These are phyloP conservation scores for Clathrospora elynae DNA, from an alignment of 2,329 filamentous ascomycete genomes.

Conservation along the genomic window DNA sequence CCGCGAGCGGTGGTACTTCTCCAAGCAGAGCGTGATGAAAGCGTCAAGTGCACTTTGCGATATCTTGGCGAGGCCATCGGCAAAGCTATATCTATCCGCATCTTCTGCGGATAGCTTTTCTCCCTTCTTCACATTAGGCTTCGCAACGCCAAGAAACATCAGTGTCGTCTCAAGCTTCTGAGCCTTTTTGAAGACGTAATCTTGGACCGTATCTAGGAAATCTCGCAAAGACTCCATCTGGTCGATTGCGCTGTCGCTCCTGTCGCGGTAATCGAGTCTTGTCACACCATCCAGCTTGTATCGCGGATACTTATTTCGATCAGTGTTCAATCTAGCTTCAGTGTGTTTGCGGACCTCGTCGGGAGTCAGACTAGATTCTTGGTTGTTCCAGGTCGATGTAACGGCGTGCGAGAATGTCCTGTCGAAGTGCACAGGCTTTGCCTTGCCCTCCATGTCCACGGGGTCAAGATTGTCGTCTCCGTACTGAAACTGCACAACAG, in stretches of 20 bases:
- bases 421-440: slow-evolving; percentile 88
- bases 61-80: slow-evolving; percentile 82
- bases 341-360: slow-evolving; percentile 74
- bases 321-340: slow-evolving; percentile 67
- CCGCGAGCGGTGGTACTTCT: slow-evolving; percentile 88
- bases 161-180: slow-evolving; percentile 62
- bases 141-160: slow-evolving; percentile 30
- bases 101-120: slow-evolving; percentile 32
- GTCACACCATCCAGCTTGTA: slow-evolving; percentile 43
- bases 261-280: slow-evolving; percentile 70
- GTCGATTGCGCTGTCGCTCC: slow-evolving; percentile 63
- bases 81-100: slow-evolving; percentile 44
- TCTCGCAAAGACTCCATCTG: slow-evolving; percentile 74
- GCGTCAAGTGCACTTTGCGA: slow-evolving; percentile 72
- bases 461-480: slow-evolving; percentile 95
- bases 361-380: slow-evolving; percentile 73
- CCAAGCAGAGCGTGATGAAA: slow-evolving; percentile 82
- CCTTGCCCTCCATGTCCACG: slow-evolving; percentile 95
- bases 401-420: slow-evolving; percentile 84
- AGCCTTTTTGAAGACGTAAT: slow-evolving; percentile 69
- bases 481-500: slow-evolving; percentile 95
- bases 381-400: slow-evolving; percentile 78
- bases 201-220: slow-evolving; percentile 78
- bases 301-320: slow-evolving; percentile 62
- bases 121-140: slow-evolving; percentile 19